These are phyloP conservation scores for Phylloporus arenicola DNA, from an alignment of 768 basidiomycete genomes.

Conservation along the genomic window DNA sequence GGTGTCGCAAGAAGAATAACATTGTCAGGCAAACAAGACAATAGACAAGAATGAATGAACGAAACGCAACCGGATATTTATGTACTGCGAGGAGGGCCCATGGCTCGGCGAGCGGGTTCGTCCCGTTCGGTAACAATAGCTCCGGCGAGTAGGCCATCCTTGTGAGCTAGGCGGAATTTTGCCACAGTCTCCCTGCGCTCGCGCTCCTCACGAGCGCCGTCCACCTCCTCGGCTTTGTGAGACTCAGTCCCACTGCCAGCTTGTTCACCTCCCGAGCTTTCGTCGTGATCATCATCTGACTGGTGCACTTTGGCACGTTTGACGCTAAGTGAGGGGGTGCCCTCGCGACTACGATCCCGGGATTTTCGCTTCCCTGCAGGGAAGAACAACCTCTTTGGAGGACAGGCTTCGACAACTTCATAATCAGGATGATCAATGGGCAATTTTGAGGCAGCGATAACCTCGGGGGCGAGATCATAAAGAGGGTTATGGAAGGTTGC, in stretches of 20 bases:
- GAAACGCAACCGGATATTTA: slow-evolving; percentile 4
- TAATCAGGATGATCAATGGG: slow-evolving; percentile 63
- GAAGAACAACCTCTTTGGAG: slow-evolving; percentile 59
- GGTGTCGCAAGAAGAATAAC: slow-evolving; percentile 10
- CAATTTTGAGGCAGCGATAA: slow-evolving; percentile 40
- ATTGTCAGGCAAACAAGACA: neutral
- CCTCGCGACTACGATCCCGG: slow-evolving; percentile 22
- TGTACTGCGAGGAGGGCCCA: slow-evolving; percentile 24
- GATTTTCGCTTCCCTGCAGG: slow-evolving; percentile 25
- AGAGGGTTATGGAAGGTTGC: slow-evolving; percentile 59
- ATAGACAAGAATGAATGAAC: slow-evolving; percentile 8
- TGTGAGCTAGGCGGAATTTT: slow-evolving; percentile 20
- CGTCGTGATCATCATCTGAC: slow-evolving; percentile 4
- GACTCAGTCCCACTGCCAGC: neutral
- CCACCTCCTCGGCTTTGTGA: neutral
- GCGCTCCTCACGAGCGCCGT: slow-evolving; percentile 21
- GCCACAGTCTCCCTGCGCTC: slow-evolving; percentile 20
- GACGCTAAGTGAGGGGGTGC: neutral
- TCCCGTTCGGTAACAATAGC: slow-evolving; percentile 26
- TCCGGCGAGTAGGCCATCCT: slow-evolving; percentile 28
- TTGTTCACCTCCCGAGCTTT: slow-evolving; percentile 16
- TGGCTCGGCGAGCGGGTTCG: slow-evolving; percentile 26
- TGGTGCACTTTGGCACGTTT: slow-evolving; percentile 14
- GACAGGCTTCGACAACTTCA: slow-evolving; percentile 49
- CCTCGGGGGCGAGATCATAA: slow-evolving; percentile 45